A percentile compares a stretch with the other conserved stretches of the same genome.
Conservation (phyloP, 1,139 yeast species). For the Blastobotrys persicus region DNA sequence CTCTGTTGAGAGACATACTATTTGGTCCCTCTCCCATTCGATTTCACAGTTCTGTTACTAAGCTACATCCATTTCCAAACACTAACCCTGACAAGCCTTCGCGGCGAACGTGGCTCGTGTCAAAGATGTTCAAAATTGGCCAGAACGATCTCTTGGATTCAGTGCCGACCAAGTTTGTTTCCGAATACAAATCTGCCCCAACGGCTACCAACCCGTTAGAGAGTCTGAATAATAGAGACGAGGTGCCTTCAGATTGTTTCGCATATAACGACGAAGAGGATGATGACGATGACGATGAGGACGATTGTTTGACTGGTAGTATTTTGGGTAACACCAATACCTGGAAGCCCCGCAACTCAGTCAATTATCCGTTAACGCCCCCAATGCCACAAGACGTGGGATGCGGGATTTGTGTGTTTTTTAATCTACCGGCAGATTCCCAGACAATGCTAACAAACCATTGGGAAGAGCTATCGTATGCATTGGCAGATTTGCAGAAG, state of each 20-base stretch:
- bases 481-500: constrained; percentile 28
- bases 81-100: not conserved
- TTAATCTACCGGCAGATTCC: constrained; percentile 23
- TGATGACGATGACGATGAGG: not conserved
- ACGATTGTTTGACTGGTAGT: not conserved
- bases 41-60: constrained; percentile 26
- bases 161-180: constrained; percentile 9
- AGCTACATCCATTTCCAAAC: constrained; percentile 28
- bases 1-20: constrained; percentile 27
- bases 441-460: constrained; percentile 27
- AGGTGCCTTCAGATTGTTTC: not conserved
- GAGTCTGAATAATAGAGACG: not conserved
- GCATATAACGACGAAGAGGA: not conserved
- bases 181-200: constrained; percentile 9
- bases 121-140: constrained; percentile 25
- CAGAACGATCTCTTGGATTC: constrained; percentile 1
- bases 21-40: constrained; percentile 30
- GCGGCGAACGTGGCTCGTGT: constrained; percentile 24
- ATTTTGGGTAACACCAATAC: not conserved
- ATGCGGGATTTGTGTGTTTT: constrained; percentile 27
- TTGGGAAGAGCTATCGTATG: constrained; percentile 31
- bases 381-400: constrained; percentile 13
- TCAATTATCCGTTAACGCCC: not conserved
- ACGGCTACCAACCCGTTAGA: not conserved
- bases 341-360: constrained; percentile 8